Base-by-base conservation (phyloP, 1,284 basidiomycete genomes). In the Cystobasidium slooffiae region DNA sequence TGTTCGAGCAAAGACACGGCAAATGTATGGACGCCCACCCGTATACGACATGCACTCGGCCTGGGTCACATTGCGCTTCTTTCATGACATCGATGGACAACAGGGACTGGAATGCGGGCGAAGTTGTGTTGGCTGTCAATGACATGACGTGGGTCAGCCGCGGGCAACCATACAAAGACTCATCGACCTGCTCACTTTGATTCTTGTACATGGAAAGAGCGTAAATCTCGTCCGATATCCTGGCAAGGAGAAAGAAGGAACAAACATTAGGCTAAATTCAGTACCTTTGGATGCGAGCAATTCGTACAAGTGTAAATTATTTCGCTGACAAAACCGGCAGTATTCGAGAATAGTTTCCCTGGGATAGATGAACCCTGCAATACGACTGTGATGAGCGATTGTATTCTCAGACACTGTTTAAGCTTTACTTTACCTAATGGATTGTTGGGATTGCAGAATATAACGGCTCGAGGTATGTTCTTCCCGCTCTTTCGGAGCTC, bases 191-290 rank as follows among this genome's bases (percentile, higher is more conserved):
- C 72, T 41, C 43, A 75, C 68, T 64, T 37, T 39, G 31, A 56
- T 58, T 76, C 58, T 82, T 77, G 75, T 81, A 84, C 37, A 81
- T 77, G 72, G 82, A 83, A 76, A 84, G 76, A 18, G 82, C 83
- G 78, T 85, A 85, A 55, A 85, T 84, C 78, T 84, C 83, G 76
- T 84, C 84, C 1, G 78, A 80, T n/a, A 85, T 81, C 22, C 74
- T 75, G 20, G 22, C 18, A 55, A 10, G 9, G 9, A 20, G n/a
- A 7, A n/a, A 43, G 22, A 8, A 44, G 3, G 39, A 41, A 31
- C 5, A 31, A 31, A 31, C 31, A 1, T 2, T 31, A 31, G 5
- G 31, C 31, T 31, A 31, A 5, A 5, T 31, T 31, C 31, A 31
- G 49, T 43, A 22, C 20, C 51, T 16, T 58, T n/a, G 18, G 20